Evolutionary conservation across 768 basidiomycete genomes (phyloP), one percentile per base, ranked within the genome.

Genomic region (Xerocomus potaroensis): DNA sequence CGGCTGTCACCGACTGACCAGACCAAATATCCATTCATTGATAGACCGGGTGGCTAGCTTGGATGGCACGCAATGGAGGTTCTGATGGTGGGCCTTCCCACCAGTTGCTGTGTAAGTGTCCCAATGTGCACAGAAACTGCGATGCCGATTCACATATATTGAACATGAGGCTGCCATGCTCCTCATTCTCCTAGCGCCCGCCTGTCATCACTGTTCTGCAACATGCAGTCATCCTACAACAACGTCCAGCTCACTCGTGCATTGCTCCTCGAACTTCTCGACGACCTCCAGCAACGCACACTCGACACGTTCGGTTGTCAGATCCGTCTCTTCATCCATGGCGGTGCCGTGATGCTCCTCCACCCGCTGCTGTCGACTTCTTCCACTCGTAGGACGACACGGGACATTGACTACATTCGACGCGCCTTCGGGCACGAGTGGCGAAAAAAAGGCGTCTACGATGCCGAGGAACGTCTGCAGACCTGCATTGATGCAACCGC

Each of bases 291-390:
- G 4, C 65, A 63, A 1, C 72, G 75, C 11, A 65, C 81, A 1
- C 60, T 70, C 11, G 51, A 58, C 1, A 63, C 62, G 6, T 85
- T 86, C 56, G 69, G 71, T n/a, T 60, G 60, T 27, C 75, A 72
- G 29, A 71, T 87, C 4, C 74, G 78, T 6, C 71, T 87, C 15
- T 78, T 86, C 39, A 71, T 84, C 0, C 85, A 87, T 47, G 85
- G 85, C 18, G 85, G 85, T 1, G 84, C 82, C 0, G 82, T 82
- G 45, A 85, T 87, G 82, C 73, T 87, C 19, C 72, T 87, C 1
- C 83, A 87, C 37, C 72, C 71, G 0, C 59, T 64, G 1, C 65
- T 66, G 56, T 71, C 59, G 43, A 58, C 45, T 45, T 69, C 69
- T 45, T 69, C 66, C 22, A 68, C 69, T 15, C 71, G 81, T 38